Evolutionary conservation across 441 rosid genomes (phyloP).

Genomic region (Melastoma candidum): DNA sequence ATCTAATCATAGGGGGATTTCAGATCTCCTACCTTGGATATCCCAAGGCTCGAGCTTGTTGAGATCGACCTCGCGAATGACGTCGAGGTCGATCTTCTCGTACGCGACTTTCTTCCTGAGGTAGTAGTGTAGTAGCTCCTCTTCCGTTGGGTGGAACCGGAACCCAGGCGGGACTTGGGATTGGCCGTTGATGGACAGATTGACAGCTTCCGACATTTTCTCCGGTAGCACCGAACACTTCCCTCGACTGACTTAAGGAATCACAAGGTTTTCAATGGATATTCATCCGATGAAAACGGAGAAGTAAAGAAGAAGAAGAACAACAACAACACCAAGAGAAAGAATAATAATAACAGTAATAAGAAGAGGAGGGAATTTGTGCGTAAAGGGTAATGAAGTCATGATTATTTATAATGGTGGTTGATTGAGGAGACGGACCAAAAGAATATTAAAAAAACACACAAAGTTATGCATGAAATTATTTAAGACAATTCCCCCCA

Average conservation of each 20-base stretch:
- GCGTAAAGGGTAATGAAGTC: slow-evolving; percentile 6
- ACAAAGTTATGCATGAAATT: neutral
- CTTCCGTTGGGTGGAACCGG: slow-evolving; percentile 16
- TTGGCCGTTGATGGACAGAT: slow-evolving; percentile 19
- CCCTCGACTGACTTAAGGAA: neutral
- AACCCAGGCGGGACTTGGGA: slow-evolving; percentile 17
- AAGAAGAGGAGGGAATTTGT: neutral
- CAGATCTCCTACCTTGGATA: slow-evolving; percentile 6
- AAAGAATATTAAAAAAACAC: neutral
- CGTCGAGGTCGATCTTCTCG: slow-evolving; percentile 17
- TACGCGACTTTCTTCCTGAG: slow-evolving; percentile 17
- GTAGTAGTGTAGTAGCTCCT: slow-evolving; percentile 17
- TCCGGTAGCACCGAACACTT: neutral
- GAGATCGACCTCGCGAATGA: slow-evolving; percentile 16
- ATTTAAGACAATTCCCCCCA: neutral
- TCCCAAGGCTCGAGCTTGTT: slow-evolving; percentile 20
- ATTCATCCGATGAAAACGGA: too few relatives aligned
- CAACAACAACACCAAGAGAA: neutral
- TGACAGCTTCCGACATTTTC: slow-evolving; percentile 5
- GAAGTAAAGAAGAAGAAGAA: too few relatives aligned
- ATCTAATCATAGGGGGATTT: neutral
- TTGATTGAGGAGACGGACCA: neutral
- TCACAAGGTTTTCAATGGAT: too few relatives aligned
- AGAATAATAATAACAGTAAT: too few relatives aligned
- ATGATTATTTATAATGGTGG: slow-evolving; percentile 1